Percentiles rank a stretch among this genome's conserved stretches.
These are phyloP conservation scores for Talaromyces sp. DNA, from an alignment of 2,329 filamentous ascomycete species.

Conservation along the genomic window DNA sequence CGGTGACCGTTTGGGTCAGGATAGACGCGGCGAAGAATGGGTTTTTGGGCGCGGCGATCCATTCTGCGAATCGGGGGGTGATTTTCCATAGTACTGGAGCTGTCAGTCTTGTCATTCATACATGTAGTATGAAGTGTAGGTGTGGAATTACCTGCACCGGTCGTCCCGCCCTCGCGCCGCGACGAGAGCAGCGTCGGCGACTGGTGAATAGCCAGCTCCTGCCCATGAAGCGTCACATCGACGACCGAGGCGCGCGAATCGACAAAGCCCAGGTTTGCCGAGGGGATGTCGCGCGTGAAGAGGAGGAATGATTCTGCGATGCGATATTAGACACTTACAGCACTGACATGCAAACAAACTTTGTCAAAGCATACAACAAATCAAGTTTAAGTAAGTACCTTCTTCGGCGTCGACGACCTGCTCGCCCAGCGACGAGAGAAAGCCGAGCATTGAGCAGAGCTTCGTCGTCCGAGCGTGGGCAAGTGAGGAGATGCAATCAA, in stretches of 20 bases:
- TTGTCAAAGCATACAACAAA: neutral
- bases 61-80: conserved; percentile 74
- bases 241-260: conserved; percentile 63
- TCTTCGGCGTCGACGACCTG: conserved; percentile 56
- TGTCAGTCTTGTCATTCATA: neutral
- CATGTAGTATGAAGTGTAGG: neutral
- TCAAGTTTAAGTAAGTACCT: conserved; percentile 16
- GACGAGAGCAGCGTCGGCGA: conserved; percentile 79
- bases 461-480: too few relatives aligned
- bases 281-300: conserved; percentile 70
- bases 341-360: too few relatives aligned
- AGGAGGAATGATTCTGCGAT: conserved; percentile 75
- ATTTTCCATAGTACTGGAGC: conserved; percentile 79
- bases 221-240: conserved; percentile 62
- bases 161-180: conserved; percentile 66
- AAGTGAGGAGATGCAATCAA: too few relatives aligned
- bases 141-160: conserved; percentile 56
- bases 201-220: conserved; percentile 73
- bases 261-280: conserved; percentile 78
- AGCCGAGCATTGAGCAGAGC: conserved; percentile 19
- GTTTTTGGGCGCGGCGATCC: conserved; percentile 56
- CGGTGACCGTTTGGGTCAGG: conserved; percentile 51
- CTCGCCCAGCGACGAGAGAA: conserved; percentile 42
- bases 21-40: conserved; percentile 53
- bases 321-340: neutral